A percentile compares a stretch with the other conserved stretches of the same genome.
Evolutionary conservation across 2,329 filamentous ascomycete species (phyloP).

Genomic region (Trichoderma harzianum): DNA sequence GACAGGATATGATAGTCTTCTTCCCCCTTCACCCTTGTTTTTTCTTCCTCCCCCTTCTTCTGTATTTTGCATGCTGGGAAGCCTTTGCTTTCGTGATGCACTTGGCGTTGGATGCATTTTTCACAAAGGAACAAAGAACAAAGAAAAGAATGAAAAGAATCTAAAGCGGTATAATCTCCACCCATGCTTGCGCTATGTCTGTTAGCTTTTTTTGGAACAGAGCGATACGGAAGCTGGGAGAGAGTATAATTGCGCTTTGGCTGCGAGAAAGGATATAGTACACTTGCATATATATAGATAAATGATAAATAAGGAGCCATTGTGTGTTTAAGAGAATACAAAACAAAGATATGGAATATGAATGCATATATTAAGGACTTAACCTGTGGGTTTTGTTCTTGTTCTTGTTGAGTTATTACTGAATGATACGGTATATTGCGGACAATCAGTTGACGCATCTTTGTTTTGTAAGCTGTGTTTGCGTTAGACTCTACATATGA

Average conservation of each 20-base stretch:
- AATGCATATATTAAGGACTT: not conserved
- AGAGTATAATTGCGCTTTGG: not conserved
- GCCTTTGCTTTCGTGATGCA: slow-evolving; percentile 9
- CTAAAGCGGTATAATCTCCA: not conserved
- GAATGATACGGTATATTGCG: not conserved
- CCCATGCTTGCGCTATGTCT: not conserved
- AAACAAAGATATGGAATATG: not conserved
- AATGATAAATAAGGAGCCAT: not conserved
- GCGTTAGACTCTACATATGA: not conserved
- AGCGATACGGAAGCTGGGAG: not conserved
- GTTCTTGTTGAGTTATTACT: not conserved
- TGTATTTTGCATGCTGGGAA: slow-evolving; percentile 2
- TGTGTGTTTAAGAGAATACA: not conserved
- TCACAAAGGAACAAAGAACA: not conserved
- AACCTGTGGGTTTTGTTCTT: not conserved
- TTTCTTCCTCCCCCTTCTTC: not conserved
- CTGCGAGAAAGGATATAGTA: not conserved
- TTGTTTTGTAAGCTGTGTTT: not conserved
- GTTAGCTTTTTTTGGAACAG: not conserved
- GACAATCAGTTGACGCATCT: not conserved
- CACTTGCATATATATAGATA: not conserved
- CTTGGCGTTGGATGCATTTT: slow-evolving; percentile 17
- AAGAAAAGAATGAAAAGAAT: not conserved
- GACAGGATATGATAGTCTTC: slow-evolving; percentile 16
- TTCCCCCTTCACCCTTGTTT: not conserved